phyloP scores from a whole-genome alignment of 768 basidiomycete species.

The Hericium coralloides region DNA sequence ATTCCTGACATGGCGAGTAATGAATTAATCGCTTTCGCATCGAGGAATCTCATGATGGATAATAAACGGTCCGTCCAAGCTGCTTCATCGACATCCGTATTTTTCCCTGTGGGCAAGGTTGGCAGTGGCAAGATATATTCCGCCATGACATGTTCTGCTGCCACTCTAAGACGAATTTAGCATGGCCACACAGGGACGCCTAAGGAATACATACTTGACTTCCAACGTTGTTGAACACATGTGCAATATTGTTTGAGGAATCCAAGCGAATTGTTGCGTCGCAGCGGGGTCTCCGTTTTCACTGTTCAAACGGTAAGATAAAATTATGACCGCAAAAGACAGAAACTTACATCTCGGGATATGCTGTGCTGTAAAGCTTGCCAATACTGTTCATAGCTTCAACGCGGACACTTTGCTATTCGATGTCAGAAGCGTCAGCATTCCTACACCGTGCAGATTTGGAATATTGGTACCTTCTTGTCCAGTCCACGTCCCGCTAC shows the following conservation, averaged over 20 bases:
- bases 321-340: neutral
- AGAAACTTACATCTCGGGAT: conserved; percentile 68
- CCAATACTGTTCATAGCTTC: conserved; percentile 76
- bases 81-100: conserved; percentile 60
- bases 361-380: conserved; percentile 73
- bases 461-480: conserved; percentile 56
- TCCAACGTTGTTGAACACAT: conserved; percentile 44
- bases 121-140: conserved; percentile 78
- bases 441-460: neutral
- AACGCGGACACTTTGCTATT: conserved; percentile 48
- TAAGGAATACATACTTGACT: conserved; percentile 37
- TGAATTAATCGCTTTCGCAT: conserved; percentile 46
- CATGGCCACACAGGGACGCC: neutral
- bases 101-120: conserved; percentile 46
- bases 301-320: conserved; percentile 30
- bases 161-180: conserved; percentile 27
- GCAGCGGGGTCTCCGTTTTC: conserved; percentile 73
- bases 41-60: conserved; percentile 57
- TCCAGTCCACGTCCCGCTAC: conserved; percentile 72
- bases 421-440: neutral
- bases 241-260: conserved; percentile 66
- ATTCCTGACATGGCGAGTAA: conserved; percentile 57
- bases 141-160: conserved; percentile 60
- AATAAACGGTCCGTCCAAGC: conserved; percentile 84
- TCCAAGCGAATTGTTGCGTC: conserved; percentile 83